Base-by-base conservation (phyloP, 352 stramenopile genomes). In the Pythium utonaiense region DNA sequence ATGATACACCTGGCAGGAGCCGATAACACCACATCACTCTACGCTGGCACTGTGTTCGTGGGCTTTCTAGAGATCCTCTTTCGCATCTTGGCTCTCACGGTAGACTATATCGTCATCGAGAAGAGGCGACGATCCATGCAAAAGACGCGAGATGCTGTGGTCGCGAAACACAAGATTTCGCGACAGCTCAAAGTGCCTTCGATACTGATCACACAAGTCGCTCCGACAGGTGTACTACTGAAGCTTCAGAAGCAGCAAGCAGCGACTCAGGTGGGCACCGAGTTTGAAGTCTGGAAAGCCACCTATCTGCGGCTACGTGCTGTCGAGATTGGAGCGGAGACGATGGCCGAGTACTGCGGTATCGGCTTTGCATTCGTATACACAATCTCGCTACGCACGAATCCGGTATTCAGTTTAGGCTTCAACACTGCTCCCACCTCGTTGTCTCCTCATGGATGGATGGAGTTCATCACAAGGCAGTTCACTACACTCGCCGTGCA, bases 271-370 rank as follows among this genome's bases (percentile, higher is more conserved):
- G 14, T 62, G 0, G 44, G 55, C 28, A 44, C 30, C 3, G 6
- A 19, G 3, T 64, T 64, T 52, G 33, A 52, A 10, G n/a, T 16
- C 2, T 58, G 57, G 57, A 45, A 47, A 22, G 2, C 19, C 0
- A 10, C 16, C 19, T 49, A 58, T 8, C n/a, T 54, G 6, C 47
- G 57, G 3, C 3, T 58, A 3, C 36, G 2, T 12, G 48, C 57
- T 0, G 30, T 28, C 2, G 28, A 57, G 16, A 22, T 53, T 10
- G 13, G 44, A 1, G 57, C 40, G 24, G 57, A 58, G 30, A 57
- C 56, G 34, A 22, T 41, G 17, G 38, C 58, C 12, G 49, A 65
- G 50, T 65, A 65, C 50, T 54, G 34, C 19, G 41, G 49, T 28
- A 65, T 65, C 24, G 58, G 48, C 19, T 33, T 65, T 21, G 58